Base-by-base conservation (phyloP, 23 red algal genomes). In the Agarophyton chilense region DNA sequence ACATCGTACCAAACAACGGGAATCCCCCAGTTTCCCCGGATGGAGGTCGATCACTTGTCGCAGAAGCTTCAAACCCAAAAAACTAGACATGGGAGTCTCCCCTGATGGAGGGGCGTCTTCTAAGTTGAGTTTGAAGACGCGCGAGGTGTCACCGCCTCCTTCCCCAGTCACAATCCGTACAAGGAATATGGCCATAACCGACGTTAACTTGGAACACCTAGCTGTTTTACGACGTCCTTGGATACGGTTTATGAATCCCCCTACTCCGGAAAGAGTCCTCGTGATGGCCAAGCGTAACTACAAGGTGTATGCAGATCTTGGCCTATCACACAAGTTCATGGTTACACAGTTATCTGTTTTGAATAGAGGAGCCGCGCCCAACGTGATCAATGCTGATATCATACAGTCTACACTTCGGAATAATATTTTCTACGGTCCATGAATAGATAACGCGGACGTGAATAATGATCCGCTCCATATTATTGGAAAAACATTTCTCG, bases 261-360 rank as follows among this genome's bases (percentile, higher is more conserved):
- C 5, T 8, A 10, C 19, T 61, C 19, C 56, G 26, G 19, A 61
- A 10, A 61, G 56, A 61, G 68, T 74, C n/a, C 6, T 74, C 10
- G 9, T 74, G 14, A 44, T 74, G 68, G 68, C 68, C n/a, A 74
- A 74, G 68, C 25, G 34, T 29, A 74, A 74, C 21, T 38, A 74
- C 7, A 39, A 74, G 42, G 68, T 74, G 5, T 74, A 74, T n/a
- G 42, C 9, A 6, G 42, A 74, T 17, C 56, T 28, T 31, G 56
- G 19, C 56, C 56, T 61, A 8, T 12, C 9, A 12, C 9, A 8
- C 19, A 22, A 61, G 56, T 61, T 61, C 7, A 22, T 61, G 19
- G 56, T 61, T 12, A 8, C 8, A n/a, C 19, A 61, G 7, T n/a
- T 61, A 8, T 12, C 56, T 8, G 26, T 61, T 8, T n/a, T 61